phyloP scores from a whole-genome alignment of 345 rosid species.

The Physaria fendleri region DNA sequence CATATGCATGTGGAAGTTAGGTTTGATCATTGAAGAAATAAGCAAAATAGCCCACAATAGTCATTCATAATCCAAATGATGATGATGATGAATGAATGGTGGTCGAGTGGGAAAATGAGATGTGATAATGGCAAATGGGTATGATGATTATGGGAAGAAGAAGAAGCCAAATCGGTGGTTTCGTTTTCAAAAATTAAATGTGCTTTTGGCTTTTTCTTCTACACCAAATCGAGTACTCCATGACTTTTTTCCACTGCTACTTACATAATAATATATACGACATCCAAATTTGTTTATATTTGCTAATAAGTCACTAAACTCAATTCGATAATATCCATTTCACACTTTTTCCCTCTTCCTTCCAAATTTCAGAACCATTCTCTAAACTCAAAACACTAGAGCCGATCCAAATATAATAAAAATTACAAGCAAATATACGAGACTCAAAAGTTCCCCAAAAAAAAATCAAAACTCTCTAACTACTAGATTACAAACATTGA shows the following conservation, averaged over 20 bases:
- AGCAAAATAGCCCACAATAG: constrained; percentile 25
- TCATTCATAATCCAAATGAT: constrained; percentile 19
- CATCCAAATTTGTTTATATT: no score
- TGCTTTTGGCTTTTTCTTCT: constrained; percentile 35
- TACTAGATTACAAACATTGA: no score
- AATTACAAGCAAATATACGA: no score
- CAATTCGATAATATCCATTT: constrained; percentile 23
- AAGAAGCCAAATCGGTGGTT: constrained; percentile 35
- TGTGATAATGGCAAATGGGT: constrained; percentile 34
- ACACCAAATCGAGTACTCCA: constrained; percentile 24
- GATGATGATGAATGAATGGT: constrained; percentile 15
- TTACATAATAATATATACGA: no score
- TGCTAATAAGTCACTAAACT: no score
- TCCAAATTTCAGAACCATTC: constrained; percentile 19
- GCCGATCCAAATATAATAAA: no score
- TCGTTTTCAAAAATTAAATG: constrained; percentile 35
- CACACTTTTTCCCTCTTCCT: constrained; percentile 24
- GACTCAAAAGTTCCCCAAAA: no score
- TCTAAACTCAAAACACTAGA: no score
- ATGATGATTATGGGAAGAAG: constrained; percentile 30
- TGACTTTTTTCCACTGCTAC: constrained; percentile 31
- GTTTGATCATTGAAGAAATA: constrained; percentile 18
- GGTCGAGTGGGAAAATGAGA: constrained; percentile 23
- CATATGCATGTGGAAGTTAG: constrained; percentile 26
- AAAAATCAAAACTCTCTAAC: no score